Percentiles rank a stretch among this genome's conserved stretches.
Conservation (phyloP, 2,329 filamentous ascomycete genomes). For the Colletotrichum sidae region DNA sequence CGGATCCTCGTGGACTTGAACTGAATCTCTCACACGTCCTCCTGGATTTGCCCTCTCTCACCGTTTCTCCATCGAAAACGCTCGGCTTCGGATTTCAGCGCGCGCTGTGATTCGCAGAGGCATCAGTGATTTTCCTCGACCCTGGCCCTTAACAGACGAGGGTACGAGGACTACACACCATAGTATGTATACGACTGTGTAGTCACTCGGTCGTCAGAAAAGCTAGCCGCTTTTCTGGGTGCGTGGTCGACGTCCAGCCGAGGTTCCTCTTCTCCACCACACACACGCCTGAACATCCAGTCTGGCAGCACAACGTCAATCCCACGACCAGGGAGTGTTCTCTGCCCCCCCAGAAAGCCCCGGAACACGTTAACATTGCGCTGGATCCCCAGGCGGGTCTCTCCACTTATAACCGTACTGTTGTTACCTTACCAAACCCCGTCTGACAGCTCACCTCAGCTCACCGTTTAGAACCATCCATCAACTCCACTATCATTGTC, state of each 20-base stretch:
- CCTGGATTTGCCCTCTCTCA: conserved; percentile 9
- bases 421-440: conserved; percentile 17
- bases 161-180: too few species aligned
- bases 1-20: conserved; percentile 10
- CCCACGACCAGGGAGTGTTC: conserved; percentile 12
- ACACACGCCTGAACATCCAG: background rate
- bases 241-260: background rate
- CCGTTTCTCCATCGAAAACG: conserved; percentile 12
- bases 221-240: too few species aligned
- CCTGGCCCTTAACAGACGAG: too few species aligned
- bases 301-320: conserved; percentile 11
- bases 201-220: too few species aligned
- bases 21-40: conserved; percentile 23
- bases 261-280: conserved; percentile 5
- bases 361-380: conserved; percentile 17
- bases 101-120: conserved; percentile 27
- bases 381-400: conserved; percentile 20
- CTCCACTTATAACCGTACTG: conserved; percentile 36
- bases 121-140: conserved; percentile 6
- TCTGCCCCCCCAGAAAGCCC: conserved; percentile 1
- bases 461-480: conserved; percentile 21
- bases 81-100: conserved; percentile 1
- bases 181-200: too few species aligned
- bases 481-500: conserved; percentile 19
- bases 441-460: conserved; percentile 35